Evolutionary conservation across 768 basidiomycete genomes (phyloP), one percentile per base, ranked within the genome.

Genomic region (Amanita jacksonii): DNA sequence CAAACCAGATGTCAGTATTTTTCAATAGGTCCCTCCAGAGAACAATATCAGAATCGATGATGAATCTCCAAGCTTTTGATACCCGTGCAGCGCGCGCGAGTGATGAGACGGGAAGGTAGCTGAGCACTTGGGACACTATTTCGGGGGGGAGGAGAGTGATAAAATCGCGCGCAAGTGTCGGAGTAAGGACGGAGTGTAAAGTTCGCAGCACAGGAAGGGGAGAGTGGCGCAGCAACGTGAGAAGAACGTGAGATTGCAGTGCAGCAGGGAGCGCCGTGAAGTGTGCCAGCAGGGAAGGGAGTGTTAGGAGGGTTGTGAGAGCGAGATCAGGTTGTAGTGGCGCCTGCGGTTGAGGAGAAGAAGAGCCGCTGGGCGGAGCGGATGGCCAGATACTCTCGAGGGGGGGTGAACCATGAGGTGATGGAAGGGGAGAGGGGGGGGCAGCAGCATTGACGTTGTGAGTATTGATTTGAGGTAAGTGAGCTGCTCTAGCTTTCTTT

Each of bases 161-260:
- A 60, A 97, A 99, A 63, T 99, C 96, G 52, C 93, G 85, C 16
- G 91, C 89, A 22, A 98, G 70, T 2, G 90, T 91, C 19, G 86
- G 89, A 1, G 85, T 82, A 52, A 97, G 71, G 53, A 98, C 85
- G 27, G 84, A 81, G 56, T 93, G 84, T 12, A 98, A 64, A 1
- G 85, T 86, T 41, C 94, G 85, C 20, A 99, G 73, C 28, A 97
- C 94, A 3, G 90, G 82, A 15, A 94, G 76, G 2, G 92, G 82
- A 4, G 92, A 90, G 54, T 93, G 89, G 48, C 91, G 84, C 24
- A 99, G 69, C 46, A 98, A 78, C 19, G 90, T 90, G 54, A 97
- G 79, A 43, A 98, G 77, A 55, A 96, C 79, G 61, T 97, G 92
- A 4, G 91, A 91, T 65, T 98, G 94, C 9, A 97, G 67, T 6